These are phyloP conservation scores for Vickermania ingenoplastis DNA, from an alignment of 208 protist genomes.

Conservation along the genomic window DNA sequence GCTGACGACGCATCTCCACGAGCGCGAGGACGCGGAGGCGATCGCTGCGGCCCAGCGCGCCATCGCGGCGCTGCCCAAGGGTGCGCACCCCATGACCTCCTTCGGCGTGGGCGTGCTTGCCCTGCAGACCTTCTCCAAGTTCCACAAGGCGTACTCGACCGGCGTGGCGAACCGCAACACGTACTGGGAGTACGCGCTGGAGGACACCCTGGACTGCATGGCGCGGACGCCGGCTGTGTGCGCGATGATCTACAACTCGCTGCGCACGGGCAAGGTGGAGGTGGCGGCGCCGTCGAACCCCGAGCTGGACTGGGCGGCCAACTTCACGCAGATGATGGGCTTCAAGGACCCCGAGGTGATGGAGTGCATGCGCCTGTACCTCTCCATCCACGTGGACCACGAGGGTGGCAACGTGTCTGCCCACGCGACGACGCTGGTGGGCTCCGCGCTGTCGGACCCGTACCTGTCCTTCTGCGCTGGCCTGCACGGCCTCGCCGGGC, in stretches of 20 bases:
- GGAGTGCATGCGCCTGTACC: conserved; percentile 97
- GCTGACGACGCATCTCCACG: conserved; percentile 76
- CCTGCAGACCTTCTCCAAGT: conserved; percentile 90
- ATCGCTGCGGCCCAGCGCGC: conserved; percentile 62
- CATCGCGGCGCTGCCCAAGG: conserved; percentile 83
- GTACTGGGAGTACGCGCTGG: conserved; percentile 93
- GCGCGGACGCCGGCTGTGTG: conserved; percentile 83
- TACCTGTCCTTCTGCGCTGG: conserved; percentile 95
- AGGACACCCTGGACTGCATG: conserved; percentile 92
- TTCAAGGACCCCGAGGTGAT: conserved; percentile 84
- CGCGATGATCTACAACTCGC: conserved; percentile 89
- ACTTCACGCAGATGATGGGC: conserved; percentile 93
- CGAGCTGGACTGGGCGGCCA: conserved; percentile 91
- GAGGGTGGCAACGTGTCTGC: conserved; percentile 96
- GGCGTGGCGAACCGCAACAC: conserved; percentile 89
- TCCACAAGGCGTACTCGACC: conserved; percentile 85
- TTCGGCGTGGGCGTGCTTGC: conserved; percentile 78
- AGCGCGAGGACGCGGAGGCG: conserved; percentile 43
- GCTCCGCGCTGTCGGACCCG: conserved; percentile 95
- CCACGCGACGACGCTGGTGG: conserved; percentile 96
- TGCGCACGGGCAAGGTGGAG: conserved; percentile 29
- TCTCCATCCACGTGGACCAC: conserved; percentile 94
- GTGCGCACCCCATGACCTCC: conserved; percentile 96
- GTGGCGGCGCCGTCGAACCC: conserved; percentile 25
- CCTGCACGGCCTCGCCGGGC: conserved; percentile 94